Evolutionary conservation across 805 yeast genomes (phyloP).

Genomic region (Ogataea neopini): DNA sequence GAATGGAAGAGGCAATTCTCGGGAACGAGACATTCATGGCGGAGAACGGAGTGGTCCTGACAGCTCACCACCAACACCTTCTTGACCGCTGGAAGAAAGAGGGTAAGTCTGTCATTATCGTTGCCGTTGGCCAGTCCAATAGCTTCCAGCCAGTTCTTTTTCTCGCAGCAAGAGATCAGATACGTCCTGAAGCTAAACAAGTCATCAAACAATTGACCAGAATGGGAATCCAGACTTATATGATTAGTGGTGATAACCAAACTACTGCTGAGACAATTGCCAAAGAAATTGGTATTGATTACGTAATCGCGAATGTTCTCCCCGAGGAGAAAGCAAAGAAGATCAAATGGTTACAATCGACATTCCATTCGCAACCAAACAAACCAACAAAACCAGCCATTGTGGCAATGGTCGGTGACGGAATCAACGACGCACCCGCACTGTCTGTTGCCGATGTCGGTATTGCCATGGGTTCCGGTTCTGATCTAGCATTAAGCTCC

Average conservation of each 20-base stretch:
- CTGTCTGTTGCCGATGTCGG: conserved; percentile 76
- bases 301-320: conserved; percentile 68
- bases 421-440: conserved; percentile 83
- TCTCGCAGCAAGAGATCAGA: conserved; percentile 61
- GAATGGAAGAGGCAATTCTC: conserved; percentile 40
- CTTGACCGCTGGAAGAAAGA: conserved; percentile 58
- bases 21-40: conserved; percentile 64
- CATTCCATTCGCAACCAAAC: conserved; percentile 31
- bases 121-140: conserved; percentile 41
- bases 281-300: conserved; percentile 56
- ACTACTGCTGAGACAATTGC: conserved; percentile 71
- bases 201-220: conserved; percentile 46
- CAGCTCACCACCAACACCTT: conserved; percentile 35
- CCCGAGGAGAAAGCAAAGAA: conserved; percentile 72
- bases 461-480: conserved; percentile 72
- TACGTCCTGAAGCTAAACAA: conserved; percentile 55
- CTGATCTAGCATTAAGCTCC: conserved; percentile 73
- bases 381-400: conserved; percentile 29
- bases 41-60: conserved; percentile 45
- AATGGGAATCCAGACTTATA: conserved; percentile 59
- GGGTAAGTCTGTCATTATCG: conserved; percentile 63
- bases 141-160: conserved; percentile 43
- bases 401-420: conserved; percentile 84
- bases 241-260: conserved; percentile 76
- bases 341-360: conserved; percentile 54